Evolutionary conservation across 2,329 filamentous ascomycete genomes (phyloP), one percentile per base, ranked within the genome.

Genomic region (Sclerotinia spermophila): DNA sequence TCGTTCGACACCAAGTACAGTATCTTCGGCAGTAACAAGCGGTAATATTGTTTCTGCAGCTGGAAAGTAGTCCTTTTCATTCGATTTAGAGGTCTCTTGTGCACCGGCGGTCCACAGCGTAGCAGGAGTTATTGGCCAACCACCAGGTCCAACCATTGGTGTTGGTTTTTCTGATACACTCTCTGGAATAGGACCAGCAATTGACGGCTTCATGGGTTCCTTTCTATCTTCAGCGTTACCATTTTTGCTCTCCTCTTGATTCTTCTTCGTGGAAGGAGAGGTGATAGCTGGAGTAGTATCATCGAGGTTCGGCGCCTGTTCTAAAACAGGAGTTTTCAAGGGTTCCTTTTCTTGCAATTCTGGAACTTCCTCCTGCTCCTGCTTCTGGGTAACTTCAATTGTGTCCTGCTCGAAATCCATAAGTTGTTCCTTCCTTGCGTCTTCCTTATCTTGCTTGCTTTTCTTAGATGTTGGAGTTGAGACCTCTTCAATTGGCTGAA

Each of bases 361-460:
- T 5, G 35, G 21, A 4, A 40, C 40, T 33, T 64, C 35, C 35
- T 69, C 66, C n/a, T 64, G 44, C 35, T 69, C 66, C n/a, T 24
- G 58, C 24, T 68, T 55, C 33, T 40, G 67, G n/a, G 15, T 42
- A 42, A n/a, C 48, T 24, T 24, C 68, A 24, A 33, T 33, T n/a
- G n/a, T 17, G 30, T 56, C 48, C 13, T 15, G 40, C 21, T 69
- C 53, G 24, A 55, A 11, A 56, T 71, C 58, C 60, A 38, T 70
- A 59, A 61, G 48, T 56, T 69, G 64, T 19, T 40, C 62, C 68
- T 73, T 72, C 66, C 74, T 73, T 27, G 44, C 42, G 40, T 74
- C 69, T 60, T 72, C 71, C 68, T 72, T 73, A 21, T 72, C 73
- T 59, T 76, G 74, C 67, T 74, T 75, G n/a, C 71, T 56, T 58